Evolutionary conservation across 257 asterid genomes (phyloP), one percentile per base, ranked within the genome.

Genomic region (Ocimum tenuiflorum): DNA sequence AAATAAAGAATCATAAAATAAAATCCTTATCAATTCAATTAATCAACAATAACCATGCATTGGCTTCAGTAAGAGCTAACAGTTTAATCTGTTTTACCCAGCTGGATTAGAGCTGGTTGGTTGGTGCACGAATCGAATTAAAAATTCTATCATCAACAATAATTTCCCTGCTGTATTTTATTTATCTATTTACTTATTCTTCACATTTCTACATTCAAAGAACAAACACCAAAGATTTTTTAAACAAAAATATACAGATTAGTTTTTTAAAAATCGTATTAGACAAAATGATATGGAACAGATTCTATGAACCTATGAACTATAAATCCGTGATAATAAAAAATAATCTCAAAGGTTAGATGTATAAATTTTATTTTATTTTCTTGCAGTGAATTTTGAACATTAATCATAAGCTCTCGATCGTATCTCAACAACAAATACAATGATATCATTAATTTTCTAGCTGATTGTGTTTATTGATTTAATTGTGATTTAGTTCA

Each of bases 111-210:
- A 43, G 53, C 67, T 60, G 23, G 31, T 42, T 42, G 7, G 20
- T 61, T 61, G 67, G 55, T 61, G 67, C 43, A 61, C 23, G 55
- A 61, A 61, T 61, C 55, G 3, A 39, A 39, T 59, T 20, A 19
- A 19, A 38, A 19, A 6, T 12, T 39, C 50, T 36, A 36, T 59
- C 14, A 22, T 43, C 15, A 61, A 43, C 54, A 61, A 23, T 43
- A 61, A 43, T 59, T 60, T 60, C 13, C 67, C 24, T 42, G 54
- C 42, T 20, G 23, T 7, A 20, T 6, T 7, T 23, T 41, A 11
- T 41, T 23, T 5, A 20, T 51, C 5, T 1, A 23, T 51, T 52
- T 24, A 11, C 5, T 23, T 15, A 57, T 38, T 38, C 7, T 42
- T 23, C 24, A 60, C 17, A 60, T 7, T 42, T 61, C 67, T 15